Base-by-base conservation (phyloP, 2,329 filamentous ascomycete genomes). In the Mycocentrospora acerina region DNA sequence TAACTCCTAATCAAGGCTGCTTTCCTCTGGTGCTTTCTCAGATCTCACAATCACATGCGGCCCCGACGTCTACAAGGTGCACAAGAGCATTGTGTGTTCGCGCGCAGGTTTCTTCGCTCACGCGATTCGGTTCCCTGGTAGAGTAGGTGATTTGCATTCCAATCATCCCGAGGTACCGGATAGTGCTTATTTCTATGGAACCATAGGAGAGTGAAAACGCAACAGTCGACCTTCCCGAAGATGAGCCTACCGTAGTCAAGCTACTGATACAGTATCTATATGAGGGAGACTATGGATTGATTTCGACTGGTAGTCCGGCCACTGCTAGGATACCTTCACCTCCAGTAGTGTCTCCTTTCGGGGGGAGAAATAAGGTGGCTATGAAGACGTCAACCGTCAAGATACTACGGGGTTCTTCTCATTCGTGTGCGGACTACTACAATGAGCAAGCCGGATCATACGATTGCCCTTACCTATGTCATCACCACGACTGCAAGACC, bases 191-290 rank as follows among this genome's bases (percentile, higher is more conserved):
- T 35, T 11, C 19, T 10, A 18, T 7, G 8, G 8, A 6, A 4
- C n/a, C n/a, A n/a, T n/a, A 50, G 44, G 46, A 48, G 38, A 33
- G 40, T 2, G 18, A 26, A 5, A 40, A 47, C 12, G 31, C 19
- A 15, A 43, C 18, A 14, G 46, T 48, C 6, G 17, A 53, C 12
- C 31, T 51, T 0, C 32, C 46, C 2, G 43, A 54, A 1, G 51
- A 53, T n/a, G 43, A 55, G 0, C 42, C 52, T 1, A 37, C 18
- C 0, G 28, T 38, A 2, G 18, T 56, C 1, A 44, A 46, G 19
- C 32, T 45, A 1, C 31, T 55, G 11, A n/a, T 56, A 0, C 33
- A 46, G 19, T 59, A 47, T 25, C 19, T 55, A n/a, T 59, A 56
- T 34, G 44, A 56, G 18, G 31, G 26, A 16, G 47, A 53, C 1